Conservation (phyloP, 768 basidiomycete species). For the Psilocybe azurescens region DNA sequence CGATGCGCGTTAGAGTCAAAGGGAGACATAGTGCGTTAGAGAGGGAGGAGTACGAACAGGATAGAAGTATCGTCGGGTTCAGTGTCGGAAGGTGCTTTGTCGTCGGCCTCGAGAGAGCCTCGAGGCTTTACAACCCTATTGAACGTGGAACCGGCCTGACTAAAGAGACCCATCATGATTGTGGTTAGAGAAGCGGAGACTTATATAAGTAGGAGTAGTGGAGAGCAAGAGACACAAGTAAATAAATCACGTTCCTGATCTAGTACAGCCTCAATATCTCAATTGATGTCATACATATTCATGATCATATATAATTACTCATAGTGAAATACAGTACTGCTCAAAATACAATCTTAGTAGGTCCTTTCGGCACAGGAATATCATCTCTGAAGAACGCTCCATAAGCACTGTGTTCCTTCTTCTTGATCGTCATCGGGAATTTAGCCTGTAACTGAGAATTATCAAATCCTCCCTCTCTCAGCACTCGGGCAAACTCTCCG, state of each 20-base stretch:
- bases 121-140: constrained; percentile 64
- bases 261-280: not conserved
- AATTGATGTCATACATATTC: constrained; percentile 14
- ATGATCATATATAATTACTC: constrained; percentile 13
- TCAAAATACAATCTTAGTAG: constrained; percentile 82
- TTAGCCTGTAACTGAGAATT: constrained; percentile 71
- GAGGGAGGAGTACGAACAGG: constrained; percentile 59
- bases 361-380: constrained; percentile 59
- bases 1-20: constrained; percentile 40
- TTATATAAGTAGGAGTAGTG: constrained; percentile 1
- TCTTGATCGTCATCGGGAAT: constrained; percentile 98
- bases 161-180: constrained; percentile 83
- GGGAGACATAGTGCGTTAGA: constrained; percentile 28
- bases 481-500: constrained; percentile 90
- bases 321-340: constrained; percentile 7
- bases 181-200: constrained; percentile 12
- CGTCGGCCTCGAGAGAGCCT: constrained; percentile 65
- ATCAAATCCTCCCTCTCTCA: constrained; percentile 86
- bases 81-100: constrained; percentile 79
- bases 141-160: constrained; percentile 66
- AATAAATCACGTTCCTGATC: constrained; percentile 8
- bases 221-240: constrained; percentile 7
- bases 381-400: constrained; percentile 85
- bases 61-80: constrained; percentile 91
- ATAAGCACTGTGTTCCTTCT: constrained; percentile 90